These are phyloP conservation scores for Cadophora sp. DNA, from an alignment of 2,329 filamentous ascomycete genomes.

Conservation along the genomic window DNA sequence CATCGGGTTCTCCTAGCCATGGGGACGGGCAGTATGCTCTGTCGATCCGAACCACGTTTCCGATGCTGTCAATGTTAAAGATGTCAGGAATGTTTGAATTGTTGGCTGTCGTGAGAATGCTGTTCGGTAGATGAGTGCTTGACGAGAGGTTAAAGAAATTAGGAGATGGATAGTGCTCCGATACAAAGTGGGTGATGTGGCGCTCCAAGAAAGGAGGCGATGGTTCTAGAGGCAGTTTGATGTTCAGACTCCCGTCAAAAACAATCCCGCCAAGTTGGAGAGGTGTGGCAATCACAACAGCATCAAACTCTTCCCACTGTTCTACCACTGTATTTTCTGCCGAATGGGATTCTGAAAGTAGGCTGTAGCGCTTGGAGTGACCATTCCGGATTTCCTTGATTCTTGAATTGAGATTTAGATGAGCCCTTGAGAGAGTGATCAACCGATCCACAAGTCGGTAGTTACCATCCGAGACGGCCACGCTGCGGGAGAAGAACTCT, in stretches of 20 bases:
- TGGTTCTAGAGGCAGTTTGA: too few relatives aligned
- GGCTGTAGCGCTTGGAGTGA: not conserved
- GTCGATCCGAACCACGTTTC: too few relatives aligned
- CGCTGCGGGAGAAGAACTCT: not conserved
- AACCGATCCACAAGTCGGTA: slow-evolving; percentile 7
- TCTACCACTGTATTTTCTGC: not conserved
- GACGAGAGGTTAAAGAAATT: too few relatives aligned
- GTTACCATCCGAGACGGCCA: not conserved
- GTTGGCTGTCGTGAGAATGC: too few relatives aligned
- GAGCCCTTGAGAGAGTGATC: not conserved
- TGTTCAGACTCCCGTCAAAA: not conserved
- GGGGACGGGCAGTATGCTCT: too few relatives aligned
- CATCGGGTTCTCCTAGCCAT: too few relatives aligned
- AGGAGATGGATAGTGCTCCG: too few relatives aligned
- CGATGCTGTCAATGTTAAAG: too few relatives aligned
- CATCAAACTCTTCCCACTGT: slow-evolving; percentile 1
- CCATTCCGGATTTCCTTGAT: slow-evolving; percentile 4
- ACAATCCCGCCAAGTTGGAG: not conserved
- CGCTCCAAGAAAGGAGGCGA: too few relatives aligned
- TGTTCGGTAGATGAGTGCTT: too few relatives aligned
- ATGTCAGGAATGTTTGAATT: too few relatives aligned
- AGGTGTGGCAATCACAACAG: not conserved
- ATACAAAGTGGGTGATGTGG: too few relatives aligned
- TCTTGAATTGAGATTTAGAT: not conserved
- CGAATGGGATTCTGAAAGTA: not conserved